phyloP scores from a whole-genome alignment of 352 stramenopile species.

The Globisporangium viniferum region DNA sequence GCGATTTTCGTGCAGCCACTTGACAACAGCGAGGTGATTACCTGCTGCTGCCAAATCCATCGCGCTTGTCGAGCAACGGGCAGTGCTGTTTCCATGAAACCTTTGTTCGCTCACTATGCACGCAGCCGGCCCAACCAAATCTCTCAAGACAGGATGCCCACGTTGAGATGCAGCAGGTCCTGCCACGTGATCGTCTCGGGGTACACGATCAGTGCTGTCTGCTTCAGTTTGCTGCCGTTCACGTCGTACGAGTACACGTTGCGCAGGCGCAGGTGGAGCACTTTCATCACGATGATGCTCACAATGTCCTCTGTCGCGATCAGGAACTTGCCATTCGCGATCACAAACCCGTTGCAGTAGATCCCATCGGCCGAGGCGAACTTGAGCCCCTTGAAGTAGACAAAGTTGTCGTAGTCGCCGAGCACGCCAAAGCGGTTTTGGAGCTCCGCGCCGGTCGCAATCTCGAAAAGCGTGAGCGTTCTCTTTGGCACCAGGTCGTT shows the following conservation, averaged over 20 bases:
- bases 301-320: not conserved
- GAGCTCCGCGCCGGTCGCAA: too few relatives aligned
- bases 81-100: not conserved
- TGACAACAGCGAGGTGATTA: too few relatives aligned
- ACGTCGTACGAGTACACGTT: not conserved
- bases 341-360: not conserved
- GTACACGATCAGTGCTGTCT: not conserved
- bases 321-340: not conserved
- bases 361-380: not conserved
- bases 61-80: too few relatives aligned
- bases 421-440: too few relatives aligned
- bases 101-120: too few relatives aligned
- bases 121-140: too few relatives aligned
- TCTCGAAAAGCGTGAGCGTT: not conserved
- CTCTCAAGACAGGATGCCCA: slow-evolving; percentile 18
- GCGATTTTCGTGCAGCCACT: too few relatives aligned
- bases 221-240: not conserved
- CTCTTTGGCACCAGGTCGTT: not conserved
- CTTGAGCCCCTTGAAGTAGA: too few relatives aligned
- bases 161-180: not conserved
- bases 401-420: too few relatives aligned
- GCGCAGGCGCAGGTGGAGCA: not conserved
- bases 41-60: too few relatives aligned
- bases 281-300: not conserved
- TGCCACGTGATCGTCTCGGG: not conserved